Evolutionary conservation across 202 grass and related monocot genomes (phyloP), one percentile per base, ranked within the genome.

Genomic region (Hordeum pubiflorum): DNA sequence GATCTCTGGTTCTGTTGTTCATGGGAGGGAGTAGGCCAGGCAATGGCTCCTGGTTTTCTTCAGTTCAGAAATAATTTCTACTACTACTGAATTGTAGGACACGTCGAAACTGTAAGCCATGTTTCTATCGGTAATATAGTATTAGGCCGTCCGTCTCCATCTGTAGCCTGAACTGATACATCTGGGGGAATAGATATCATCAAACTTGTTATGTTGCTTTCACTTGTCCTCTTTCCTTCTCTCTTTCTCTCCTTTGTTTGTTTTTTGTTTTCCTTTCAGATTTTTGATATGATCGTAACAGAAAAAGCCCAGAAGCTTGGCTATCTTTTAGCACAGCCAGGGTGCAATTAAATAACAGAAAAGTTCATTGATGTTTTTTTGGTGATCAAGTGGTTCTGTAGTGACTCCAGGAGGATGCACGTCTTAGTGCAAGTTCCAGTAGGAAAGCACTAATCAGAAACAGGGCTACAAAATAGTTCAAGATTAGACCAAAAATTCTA

Each of bases 41-140:
- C 75, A 37, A 44, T 69, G 41, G 34, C 44, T 73, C 60, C 21
- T 80, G 54, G 62, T 44, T 43, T 70, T 80, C 24, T 70, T 69
- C 24, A 3, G 21, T 75, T 46, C 31, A 63, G 5, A 55, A 90
- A 90, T 90, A 86, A 90, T 86, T 29, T 29, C 6, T 82, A 69
- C 6, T 82, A 69, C 7, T 82, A 69, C 61, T 70, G 9, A 76
- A 44, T 23, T 90, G 62, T 80, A 79, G 52, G 78, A 33, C 76
- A 21, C 74, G 29, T 75, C 32, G n/a, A 82, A 78, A 40, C 6
- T 69, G 10, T 70, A 74, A 82, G 34, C 26, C 77, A 12, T 82
- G 36, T 31, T 57, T 9, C 3, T 68, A 58, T 67, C 17, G 11
- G 36, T n/a, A n/a, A n/a, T 55, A 24, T 84, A 48, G 2, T 55